phyloP scores from a whole-genome alignment of 139 green algal species.

The Mychonastes homosphaera region DNA sequence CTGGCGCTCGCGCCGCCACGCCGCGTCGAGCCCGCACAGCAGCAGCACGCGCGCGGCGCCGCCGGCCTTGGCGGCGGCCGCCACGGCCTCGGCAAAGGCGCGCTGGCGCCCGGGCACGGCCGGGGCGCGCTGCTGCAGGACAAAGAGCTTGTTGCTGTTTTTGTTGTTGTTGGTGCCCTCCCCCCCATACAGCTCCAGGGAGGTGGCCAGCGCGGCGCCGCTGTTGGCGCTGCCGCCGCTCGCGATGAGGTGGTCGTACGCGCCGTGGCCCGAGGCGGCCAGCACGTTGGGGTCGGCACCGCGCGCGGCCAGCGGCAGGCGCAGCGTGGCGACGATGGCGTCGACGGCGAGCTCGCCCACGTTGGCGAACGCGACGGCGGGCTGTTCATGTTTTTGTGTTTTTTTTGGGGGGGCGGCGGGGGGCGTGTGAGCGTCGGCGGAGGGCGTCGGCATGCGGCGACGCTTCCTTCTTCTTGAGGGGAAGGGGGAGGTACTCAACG shows the following conservation, averaged over 20 bases:
- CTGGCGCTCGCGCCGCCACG: constrained; percentile 35
- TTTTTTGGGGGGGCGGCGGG: background rate
- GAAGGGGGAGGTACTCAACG: too few relatives aligned
- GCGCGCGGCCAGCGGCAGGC: background rate
- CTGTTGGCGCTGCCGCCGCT: too few relatives aligned
- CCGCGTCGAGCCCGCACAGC: constrained; percentile 44
- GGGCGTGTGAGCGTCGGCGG: background rate
- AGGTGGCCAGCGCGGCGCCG: constrained; percentile 39
- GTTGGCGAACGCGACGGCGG: constrained; percentile 45
- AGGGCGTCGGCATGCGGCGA: too few relatives aligned
- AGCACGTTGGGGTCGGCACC: constrained; percentile 47
- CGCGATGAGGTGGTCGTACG: constrained; percentile 20
- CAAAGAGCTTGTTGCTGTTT: constrained; percentile 16
- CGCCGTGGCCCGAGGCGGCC: constrained; percentile 47
- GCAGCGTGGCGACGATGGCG: constrained; percentile 42
- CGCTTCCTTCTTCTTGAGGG: too few relatives aligned
- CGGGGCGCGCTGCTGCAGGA: constrained; percentile 63
- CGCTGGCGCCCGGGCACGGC: constrained; percentile 35
- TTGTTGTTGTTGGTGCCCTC: constrained; percentile 21
- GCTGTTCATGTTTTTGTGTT: too few relatives aligned
- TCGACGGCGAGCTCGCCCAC: constrained; percentile 71
- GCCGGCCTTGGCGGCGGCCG: constrained; percentile 24
- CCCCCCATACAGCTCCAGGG: constrained; percentile 43
- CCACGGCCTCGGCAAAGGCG: constrained; percentile 33
- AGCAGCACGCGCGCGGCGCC: constrained; percentile 29